phyloP scores from a whole-genome alignment of 2,329 filamentous ascomycete genomes.

The Cladosporium sp. region DNA sequence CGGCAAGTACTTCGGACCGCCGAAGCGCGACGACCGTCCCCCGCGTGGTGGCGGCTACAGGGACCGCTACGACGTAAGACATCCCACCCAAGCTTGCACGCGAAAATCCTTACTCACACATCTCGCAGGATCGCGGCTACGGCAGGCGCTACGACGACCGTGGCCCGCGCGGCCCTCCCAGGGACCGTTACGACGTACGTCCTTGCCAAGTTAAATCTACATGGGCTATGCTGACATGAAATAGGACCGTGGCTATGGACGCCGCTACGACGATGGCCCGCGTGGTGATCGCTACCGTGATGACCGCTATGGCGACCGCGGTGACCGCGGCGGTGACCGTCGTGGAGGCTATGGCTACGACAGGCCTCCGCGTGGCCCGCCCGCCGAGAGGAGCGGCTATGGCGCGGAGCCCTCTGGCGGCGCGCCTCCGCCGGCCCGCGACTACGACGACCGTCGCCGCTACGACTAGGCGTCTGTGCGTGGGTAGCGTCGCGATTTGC shows the following conservation, averaged over 20 bases:
- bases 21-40: slow-evolving; percentile 65
- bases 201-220: background rate
- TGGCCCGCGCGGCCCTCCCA: slow-evolving; percentile 41
- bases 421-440: slow-evolving; percentile 26
- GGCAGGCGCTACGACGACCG: slow-evolving; percentile 44
- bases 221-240: slow-evolving; percentile 20
- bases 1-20: slow-evolving; percentile 97
- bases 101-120: slow-evolving; percentile 5
- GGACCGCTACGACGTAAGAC: slow-evolving; percentile 38
- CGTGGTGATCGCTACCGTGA: slow-evolving; percentile 21
- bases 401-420: slow-evolving; percentile 21
- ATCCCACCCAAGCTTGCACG: background rate
- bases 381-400: slow-evolving; percentile 21
- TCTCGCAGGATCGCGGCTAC: slow-evolving; percentile 24
- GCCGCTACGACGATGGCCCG: slow-evolving; percentile 47
- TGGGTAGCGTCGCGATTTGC: background rate
- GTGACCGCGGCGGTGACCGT: slow-evolving; percentile 14
- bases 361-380: slow-evolving; percentile 25
- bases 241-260: slow-evolving; percentile 53
- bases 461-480: slow-evolving; percentile 26
- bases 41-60: slow-evolving; percentile 6
- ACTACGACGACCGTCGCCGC: slow-evolving; percentile 29
- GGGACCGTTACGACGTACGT: slow-evolving; percentile 51
- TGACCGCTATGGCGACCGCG: slow-evolving; percentile 19
- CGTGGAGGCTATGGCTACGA: slow-evolving; percentile 29